Conservation (phyloP, 768 basidiomycete genomes). For the Serendipita sp. region DNA sequence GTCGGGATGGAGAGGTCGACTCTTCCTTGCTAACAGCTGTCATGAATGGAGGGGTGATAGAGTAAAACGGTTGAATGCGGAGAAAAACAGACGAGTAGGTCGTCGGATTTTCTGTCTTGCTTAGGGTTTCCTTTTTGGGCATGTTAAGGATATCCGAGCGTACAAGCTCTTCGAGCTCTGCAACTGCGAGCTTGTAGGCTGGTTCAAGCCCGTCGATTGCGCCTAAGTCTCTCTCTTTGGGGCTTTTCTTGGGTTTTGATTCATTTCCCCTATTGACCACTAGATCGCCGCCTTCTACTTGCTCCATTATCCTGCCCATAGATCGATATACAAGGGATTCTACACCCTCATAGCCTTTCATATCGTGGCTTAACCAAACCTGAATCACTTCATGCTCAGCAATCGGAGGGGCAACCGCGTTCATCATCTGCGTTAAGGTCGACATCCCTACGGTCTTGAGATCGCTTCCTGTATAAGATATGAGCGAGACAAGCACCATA, state of each 20-base stretch:
- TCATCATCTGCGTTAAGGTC: conserved; percentile 79
- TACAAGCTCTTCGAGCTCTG: conserved; percentile 58
- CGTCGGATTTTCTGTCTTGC: conserved; percentile 33
- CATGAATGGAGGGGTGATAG: conserved; percentile 28
- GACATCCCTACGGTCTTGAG: conserved; percentile 77
- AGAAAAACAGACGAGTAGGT: conserved; percentile 85
- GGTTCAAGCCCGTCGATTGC: conserved; percentile 70
- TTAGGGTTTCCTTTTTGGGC: conserved; percentile 11
- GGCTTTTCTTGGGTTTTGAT: conserved; percentile 43
- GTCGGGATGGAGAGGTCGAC: conserved; percentile 20
- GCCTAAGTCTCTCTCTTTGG: conserved; percentile 47
- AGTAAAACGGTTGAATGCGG: conserved; percentile 76
- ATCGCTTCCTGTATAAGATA: conserved; percentile 49
- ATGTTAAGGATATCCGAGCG: conserved; percentile 25
- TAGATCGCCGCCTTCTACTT: conserved; percentile 79
- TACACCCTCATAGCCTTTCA: conserved; percentile 91
- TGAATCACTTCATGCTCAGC: conserved; percentile 97
- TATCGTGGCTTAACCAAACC: conserved; percentile 89
- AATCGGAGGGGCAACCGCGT: conserved; percentile 95
- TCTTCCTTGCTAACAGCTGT: conserved; percentile 14
- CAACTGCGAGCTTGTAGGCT: conserved; percentile 49
- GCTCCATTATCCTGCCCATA: conserved; percentile 74
- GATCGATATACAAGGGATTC: conserved; percentile 87
- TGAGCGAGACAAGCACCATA: conserved; percentile 5
- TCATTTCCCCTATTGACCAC: conserved; percentile 72